Evolutionary conservation across 2,329 filamentous ascomycete species (phyloP), one percentile per base, ranked within the genome.

Genomic region (Davidsoniella virescens): DNA sequence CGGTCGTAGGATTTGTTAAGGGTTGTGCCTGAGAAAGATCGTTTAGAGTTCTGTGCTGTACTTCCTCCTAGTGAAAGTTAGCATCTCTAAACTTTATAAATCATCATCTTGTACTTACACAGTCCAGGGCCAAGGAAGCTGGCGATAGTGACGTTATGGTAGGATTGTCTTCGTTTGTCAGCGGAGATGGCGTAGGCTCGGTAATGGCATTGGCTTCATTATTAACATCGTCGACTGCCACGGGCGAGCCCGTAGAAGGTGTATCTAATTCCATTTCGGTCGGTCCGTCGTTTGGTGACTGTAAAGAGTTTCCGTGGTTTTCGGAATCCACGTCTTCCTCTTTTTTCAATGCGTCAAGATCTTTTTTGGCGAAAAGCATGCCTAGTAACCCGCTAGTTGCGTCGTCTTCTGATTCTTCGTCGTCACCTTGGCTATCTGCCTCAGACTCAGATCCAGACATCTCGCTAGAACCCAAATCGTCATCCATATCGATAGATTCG

Each of bases 361-460:
- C 76, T 0, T 71, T 70, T 57, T 76, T 77, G 39, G 69, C 72
- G 55, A 80, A 80, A 18, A 80, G 67, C 26, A 79, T 63, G 0
- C 75, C 75, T 1, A 80, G 60, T 0, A 80, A 62, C 1, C 73
- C 72, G 25, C 63, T 59, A 1, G 65, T 63, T 20, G 66, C 65
- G 23, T 64, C 63, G 20, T 63, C 69, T 4, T 64, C 66, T 5
- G 70, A 70, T 8, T 70, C 69, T 2, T 66, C 67, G n/a, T 67
- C 67, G 3, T 67, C 67, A 5, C 64, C 68, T 29, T 65, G 67
- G 42, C 66, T 70, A 16, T 70, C 67, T 5, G 65, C 66, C 46
- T 66, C 67, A 12, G 5, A 67, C 29, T 65, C 67, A 43, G 66
- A 70, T 16, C 70, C 67, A 45, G 64, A 51, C 56, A 64, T 65